A percentile compares a stretch with the other conserved stretches of the same genome.
Conservation (phyloP, 208 protist genomes). For the Leishmania tarentolae region DNA sequence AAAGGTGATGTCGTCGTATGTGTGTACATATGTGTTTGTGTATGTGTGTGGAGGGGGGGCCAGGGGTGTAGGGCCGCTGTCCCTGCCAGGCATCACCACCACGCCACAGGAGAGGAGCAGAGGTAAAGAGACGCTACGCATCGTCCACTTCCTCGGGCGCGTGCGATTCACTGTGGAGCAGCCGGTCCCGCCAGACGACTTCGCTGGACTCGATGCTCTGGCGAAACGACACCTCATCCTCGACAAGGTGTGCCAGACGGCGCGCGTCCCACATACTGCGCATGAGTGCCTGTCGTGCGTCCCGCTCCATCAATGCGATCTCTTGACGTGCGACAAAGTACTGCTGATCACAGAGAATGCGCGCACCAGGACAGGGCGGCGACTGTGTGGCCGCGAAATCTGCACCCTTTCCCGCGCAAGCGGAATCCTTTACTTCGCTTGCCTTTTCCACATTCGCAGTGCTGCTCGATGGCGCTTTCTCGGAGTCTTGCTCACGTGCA, state of each 20-base stretch:
- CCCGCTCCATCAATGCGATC: constrained; percentile 29
- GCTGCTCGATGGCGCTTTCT: neutral
- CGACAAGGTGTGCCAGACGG: constrained; percentile 4
- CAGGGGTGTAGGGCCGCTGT: neutral
- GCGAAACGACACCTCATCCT: constrained; percentile 27
- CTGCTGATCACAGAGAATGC: constrained; percentile 25
- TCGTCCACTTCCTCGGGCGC: neutral
- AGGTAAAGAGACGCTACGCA: neutral
- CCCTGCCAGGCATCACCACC: neutral
- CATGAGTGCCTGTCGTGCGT: constrained; percentile 14
- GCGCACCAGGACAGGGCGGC: neutral
- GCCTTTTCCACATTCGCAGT: neutral
- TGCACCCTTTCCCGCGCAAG: neutral
- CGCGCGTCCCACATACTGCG: neutral
- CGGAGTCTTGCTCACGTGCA: neutral
- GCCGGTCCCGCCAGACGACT: neutral
- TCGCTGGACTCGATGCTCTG: constrained; percentile 8
- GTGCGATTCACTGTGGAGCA: neutral
- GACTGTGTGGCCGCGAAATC: neutral
- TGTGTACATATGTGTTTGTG: neutral
- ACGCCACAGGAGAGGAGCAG: neutral
- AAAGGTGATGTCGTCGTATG: neutral
- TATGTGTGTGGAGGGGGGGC: neutral
- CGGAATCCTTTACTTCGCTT: neutral
- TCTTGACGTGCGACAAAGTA: constrained; percentile 20